Evolutionary conservation across 352 stramenopile species (phyloP).

Genomic region (Peronospora destructor): DNA sequence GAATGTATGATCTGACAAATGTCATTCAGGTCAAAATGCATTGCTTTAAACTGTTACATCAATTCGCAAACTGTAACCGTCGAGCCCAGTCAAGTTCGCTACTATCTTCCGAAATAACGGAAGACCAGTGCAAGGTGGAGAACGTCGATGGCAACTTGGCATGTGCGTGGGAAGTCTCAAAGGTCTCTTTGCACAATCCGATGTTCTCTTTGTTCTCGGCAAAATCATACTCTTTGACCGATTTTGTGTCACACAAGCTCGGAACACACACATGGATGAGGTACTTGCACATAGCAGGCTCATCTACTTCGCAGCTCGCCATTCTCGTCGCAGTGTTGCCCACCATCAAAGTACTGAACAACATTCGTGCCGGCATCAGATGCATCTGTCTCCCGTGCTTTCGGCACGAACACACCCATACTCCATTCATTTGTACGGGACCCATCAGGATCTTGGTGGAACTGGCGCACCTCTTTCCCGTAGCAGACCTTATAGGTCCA

Average conservation of each 20-base stretch:
- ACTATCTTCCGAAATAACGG: slow-evolving; percentile 77
- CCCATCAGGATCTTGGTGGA: slow-evolving; percentile 68
- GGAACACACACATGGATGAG: slow-evolving; percentile 76
- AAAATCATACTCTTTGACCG: slow-evolving; percentile 20
- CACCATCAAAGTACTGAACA: slow-evolving; percentile 62
- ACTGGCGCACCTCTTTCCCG: slow-evolving; percentile 73
- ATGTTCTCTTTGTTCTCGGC: slow-evolving; percentile 35
- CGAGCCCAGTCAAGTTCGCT: slow-evolving; percentile 78
- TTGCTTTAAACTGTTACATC: slow-evolving; percentile 14
- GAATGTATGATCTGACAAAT: slow-evolving; percentile 13
- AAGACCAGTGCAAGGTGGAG: slow-evolving; percentile 64
- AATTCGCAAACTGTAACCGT: slow-evolving; percentile 50
- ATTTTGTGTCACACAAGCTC: slow-evolving; percentile 45
- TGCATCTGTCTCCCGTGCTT: slow-evolving; percentile 23
- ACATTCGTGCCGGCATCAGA: slow-evolving; percentile 36
- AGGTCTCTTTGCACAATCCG: slow-evolving; percentile 47
- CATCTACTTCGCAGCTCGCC: slow-evolving; percentile 66
- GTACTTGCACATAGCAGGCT: slow-evolving; percentile 76
- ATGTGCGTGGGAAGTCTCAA: slow-evolving; percentile 30
- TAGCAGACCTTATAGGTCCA: slow-evolving; percentile 86
- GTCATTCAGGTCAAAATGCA: slow-evolving; percentile 18
- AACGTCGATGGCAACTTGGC: slow-evolving; percentile 41
- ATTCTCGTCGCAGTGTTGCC: slow-evolving; percentile 82
- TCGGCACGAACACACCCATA: slow-evolving; percentile 58
- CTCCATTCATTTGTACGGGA: slow-evolving; percentile 74